phyloP scores from a whole-genome alignment of 2,329 filamentous ascomycete genomes.

The Xylariaceae sp. region DNA sequence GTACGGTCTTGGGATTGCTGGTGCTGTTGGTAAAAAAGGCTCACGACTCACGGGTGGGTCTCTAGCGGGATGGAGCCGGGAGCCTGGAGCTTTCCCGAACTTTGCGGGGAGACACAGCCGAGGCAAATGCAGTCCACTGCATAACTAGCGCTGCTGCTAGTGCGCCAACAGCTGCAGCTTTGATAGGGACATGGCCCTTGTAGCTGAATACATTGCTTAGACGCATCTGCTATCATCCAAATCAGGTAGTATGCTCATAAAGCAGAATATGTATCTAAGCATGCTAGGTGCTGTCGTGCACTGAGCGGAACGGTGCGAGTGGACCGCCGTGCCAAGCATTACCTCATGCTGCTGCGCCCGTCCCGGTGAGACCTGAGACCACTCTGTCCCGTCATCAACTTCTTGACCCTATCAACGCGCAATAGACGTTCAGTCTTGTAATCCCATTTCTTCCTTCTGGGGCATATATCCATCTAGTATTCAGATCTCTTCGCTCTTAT shows the following conservation, averaged over 20 bases:
- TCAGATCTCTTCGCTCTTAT: background rate
- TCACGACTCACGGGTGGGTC: too few species aligned
- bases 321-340: background rate
- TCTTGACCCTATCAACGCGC: background rate
- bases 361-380: background rate
- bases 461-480: background rate
- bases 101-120: background rate
- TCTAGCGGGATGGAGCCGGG: too few species aligned
- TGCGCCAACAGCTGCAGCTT: too few species aligned
- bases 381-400: background rate
- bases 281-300: background rate
- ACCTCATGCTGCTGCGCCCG: background rate
- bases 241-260: background rate
- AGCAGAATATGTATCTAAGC: background rate
- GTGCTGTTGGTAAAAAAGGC: too few species aligned
- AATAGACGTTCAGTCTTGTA: background rate
- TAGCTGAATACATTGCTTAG: too few species aligned
- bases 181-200: too few species aligned
- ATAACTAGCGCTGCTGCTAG: background rate
- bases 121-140: background rate
- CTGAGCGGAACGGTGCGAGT: background rate
- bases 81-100: background rate
- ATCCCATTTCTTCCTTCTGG: background rate
- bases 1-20: too few species aligned
- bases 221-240: too few species aligned